Percentiles rank a stretch among this genome's conserved stretches.
These are phyloP conservation scores for Monilinia vaccinii-corymbosi DNA, from an alignment of 2,329 filamentous ascomycete species.

Conservation along the genomic window DNA sequence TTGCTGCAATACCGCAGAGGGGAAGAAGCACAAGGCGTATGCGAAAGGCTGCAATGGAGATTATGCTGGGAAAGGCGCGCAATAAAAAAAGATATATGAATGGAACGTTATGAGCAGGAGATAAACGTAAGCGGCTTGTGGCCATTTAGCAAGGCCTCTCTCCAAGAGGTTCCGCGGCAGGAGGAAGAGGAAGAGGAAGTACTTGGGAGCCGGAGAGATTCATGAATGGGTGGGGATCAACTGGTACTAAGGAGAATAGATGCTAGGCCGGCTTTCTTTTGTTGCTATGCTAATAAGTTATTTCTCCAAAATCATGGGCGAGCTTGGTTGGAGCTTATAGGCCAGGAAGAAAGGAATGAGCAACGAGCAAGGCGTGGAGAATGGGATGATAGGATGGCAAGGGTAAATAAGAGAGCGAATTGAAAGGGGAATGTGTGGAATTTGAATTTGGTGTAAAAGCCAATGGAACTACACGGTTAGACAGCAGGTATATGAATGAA, in stretches of 20 bases:
- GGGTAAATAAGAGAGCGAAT: background rate
- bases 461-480: background rate
- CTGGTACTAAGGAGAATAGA: background rate
- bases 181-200: slow-evolving; percentile 3
- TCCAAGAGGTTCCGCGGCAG: slow-evolving; percentile 4
- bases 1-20: slow-evolving; percentile 6
- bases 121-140: background rate
- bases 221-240: slow-evolving; percentile 3
- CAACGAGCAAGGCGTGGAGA: background rate
- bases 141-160: background rate
- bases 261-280: background rate
- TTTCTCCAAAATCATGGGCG: background rate
- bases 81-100: slow-evolving; percentile 1
- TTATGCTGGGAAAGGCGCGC: slow-evolving; percentile 4
- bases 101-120: background rate
- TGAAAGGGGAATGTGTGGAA: background rate
- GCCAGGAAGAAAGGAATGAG: background rate
- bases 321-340: background rate
- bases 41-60: slow-evolving; percentile 7
- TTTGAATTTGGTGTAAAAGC: background rate
- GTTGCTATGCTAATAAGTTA: background rate
- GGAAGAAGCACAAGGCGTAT: slow-evolving; percentile 2
- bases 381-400: slow-evolving; percentile 1
- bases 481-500: background rate
- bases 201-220: slow-evolving; percentile 1